A percentile compares a stretch with the other conserved stretches of the same genome.
These are phyloP conservation scores for Tuber melanosporum DNA, from an alignment of 495 filamentous ascomycete genomes.

Conservation along the genomic window DNA sequence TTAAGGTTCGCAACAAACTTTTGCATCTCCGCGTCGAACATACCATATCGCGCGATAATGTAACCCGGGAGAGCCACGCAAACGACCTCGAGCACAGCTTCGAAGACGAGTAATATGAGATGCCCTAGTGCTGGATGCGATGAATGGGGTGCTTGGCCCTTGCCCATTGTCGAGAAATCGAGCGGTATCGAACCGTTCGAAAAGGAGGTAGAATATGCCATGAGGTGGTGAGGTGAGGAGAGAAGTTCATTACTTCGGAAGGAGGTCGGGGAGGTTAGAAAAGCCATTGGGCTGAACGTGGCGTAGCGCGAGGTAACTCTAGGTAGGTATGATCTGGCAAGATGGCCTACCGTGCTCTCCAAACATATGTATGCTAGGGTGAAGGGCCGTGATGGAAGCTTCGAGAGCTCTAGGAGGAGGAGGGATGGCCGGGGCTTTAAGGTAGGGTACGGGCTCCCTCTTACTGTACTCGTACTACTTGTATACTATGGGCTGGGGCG, in stretches of 20 bases:
- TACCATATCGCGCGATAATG: conserved; percentile 76
- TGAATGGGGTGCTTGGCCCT: conserved; percentile 19
- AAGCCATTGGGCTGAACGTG: conserved; percentile 20
- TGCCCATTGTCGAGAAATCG: conserved; percentile 19
- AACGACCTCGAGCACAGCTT: conserved; percentile 90
- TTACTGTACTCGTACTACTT: not conserved
- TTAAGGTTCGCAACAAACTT: conserved; percentile 95
- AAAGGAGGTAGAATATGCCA: conserved; percentile 27
- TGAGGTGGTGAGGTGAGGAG: conserved; percentile 24
- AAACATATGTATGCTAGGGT: not conserved
- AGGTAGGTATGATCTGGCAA: not conserved
- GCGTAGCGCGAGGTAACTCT: not conserved
- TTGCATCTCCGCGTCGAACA: conserved; percentile 89
- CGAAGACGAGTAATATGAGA: conserved; percentile 81
- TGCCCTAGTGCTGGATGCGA: conserved; percentile 55
- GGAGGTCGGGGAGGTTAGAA: conserved; percentile 57
- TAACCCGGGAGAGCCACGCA: conserved; percentile 96
- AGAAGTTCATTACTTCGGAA: conserved; percentile 50
- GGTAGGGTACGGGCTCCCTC: not conserved
- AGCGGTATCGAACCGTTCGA: conserved; percentile 28
- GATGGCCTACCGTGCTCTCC: not conserved
- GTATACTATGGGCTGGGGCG: not conserved
- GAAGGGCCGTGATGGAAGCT: not conserved
- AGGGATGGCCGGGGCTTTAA: not conserved
- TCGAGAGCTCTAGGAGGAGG: not conserved